Conservation (phyloP, 805 yeast genomes). For the Candida koratica region DNA sequence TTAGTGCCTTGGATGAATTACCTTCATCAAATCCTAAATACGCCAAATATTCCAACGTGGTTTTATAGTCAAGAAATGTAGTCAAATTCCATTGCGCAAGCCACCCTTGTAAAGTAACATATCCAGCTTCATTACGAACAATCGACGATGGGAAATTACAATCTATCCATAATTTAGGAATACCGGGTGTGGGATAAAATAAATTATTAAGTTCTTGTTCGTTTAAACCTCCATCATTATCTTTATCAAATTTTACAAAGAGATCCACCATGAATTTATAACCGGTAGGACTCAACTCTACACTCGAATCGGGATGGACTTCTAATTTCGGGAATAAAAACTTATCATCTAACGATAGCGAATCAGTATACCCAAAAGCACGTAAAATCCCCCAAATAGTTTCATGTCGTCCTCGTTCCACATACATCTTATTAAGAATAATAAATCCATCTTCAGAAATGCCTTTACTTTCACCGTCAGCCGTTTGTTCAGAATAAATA, state of each 20-base stretch:
- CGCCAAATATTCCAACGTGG: conserved; percentile 84
- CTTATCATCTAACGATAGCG: conserved; percentile 76
- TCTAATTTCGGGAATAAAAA: conserved; percentile 77
- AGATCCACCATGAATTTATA: conserved; percentile 88
- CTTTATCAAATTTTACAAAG: conserved; percentile 83
- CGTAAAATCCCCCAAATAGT: conserved; percentile 94
- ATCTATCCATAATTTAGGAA: conserved; percentile 83
- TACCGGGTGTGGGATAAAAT: conserved; percentile 89
- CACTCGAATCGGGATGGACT: conserved; percentile 70
- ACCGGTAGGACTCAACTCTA: conserved; percentile 89
- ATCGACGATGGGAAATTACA: conserved; percentile 83
- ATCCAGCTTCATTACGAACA: conserved; percentile 85
- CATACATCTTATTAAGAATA: conserved; percentile 71
- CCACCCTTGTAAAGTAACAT: conserved; percentile 96
- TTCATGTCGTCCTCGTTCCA: conserved; percentile 91
- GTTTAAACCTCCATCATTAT: conserved; percentile 93
- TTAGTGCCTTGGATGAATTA: conserved; percentile 35
- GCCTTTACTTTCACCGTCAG: conserved; percentile 41
- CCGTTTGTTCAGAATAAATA: conserved; percentile 25
- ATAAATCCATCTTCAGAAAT: conserved; percentile 74
- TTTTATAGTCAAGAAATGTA: conserved; percentile 76
- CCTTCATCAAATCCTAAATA: conserved; percentile 80
- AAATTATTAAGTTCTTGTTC: conserved; percentile 63
- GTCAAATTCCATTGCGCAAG: conserved; percentile 98
- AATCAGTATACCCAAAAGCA: conserved; percentile 86